phyloP scores from a whole-genome alignment of 2,329 filamentous ascomycete species.

The Pseudogymnoascus sp. region DNA sequence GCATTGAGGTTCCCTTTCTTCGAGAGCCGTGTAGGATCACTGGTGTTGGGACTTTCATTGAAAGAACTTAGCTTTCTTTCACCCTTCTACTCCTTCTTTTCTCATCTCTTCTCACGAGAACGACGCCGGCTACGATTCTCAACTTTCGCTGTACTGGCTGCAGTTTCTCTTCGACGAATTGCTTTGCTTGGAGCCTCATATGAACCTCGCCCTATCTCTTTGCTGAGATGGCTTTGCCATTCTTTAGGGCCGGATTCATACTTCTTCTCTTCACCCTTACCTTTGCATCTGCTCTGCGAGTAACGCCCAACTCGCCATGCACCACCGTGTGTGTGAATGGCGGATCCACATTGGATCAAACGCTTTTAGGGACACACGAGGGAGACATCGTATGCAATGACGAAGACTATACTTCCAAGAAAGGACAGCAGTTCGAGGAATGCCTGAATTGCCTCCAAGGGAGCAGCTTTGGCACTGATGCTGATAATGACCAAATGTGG shows the following conservation, averaged over 20 bases:
- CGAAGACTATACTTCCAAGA: slow-evolving; percentile 14
- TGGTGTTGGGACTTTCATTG: not conserved
- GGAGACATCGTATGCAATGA: slow-evolving; percentile 35
- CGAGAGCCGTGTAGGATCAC: not conserved
- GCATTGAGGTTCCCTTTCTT: slow-evolving; percentile 1
- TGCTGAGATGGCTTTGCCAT: slow-evolving; percentile 7
- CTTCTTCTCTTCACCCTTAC: not conserved
- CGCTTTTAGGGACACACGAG: slow-evolving; percentile 34
- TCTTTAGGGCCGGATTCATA: not conserved
- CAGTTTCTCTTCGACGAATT: not conserved
- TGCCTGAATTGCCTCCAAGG: slow-evolving; percentile 8
- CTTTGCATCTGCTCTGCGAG: slow-evolving; percentile 31
- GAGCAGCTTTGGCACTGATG: not conserved
- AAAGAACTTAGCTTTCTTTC: not conserved
- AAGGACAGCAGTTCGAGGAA: slow-evolving; percentile 8
- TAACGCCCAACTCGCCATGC: slow-evolving; percentile 44
- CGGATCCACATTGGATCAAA: slow-evolving; percentile 27
- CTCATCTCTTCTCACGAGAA: not conserved
- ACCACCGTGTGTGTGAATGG: slow-evolving; percentile 38
- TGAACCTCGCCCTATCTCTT: not conserved
- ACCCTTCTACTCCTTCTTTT: not conserved
- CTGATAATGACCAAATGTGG: slow-evolving; percentile 8
- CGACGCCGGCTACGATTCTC: not conserved
- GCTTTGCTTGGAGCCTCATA: not conserved
- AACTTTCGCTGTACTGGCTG: not conserved